A percentile compares a stretch with the other conserved stretches of the same genome.
phyloP scores from a whole-genome alignment of 2,329 filamentous ascomycete species.

The Kalaharituber pfeilii region DNA sequence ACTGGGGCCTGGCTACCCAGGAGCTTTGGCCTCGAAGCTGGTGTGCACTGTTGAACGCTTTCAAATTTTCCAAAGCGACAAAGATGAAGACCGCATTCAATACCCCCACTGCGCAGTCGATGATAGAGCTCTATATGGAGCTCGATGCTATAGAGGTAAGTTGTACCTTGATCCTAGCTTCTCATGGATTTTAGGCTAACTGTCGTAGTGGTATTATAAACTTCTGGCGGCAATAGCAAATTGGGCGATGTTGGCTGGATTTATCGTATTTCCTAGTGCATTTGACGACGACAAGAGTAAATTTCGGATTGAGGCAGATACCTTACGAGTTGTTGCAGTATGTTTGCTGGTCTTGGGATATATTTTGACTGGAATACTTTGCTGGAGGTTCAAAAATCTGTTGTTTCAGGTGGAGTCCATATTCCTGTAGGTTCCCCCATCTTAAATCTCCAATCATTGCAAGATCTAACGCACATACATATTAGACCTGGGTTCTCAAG shows the following conservation, averaged over 20 bases:
- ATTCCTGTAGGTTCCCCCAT: slow-evolving; percentile 4
- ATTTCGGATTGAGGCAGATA: slow-evolving; percentile 5
- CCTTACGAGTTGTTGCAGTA: slow-evolving; percentile 4
- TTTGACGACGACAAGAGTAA: slow-evolving; percentile 11
- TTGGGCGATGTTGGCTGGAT: slow-evolving; percentile 14
- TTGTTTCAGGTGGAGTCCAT: slow-evolving; percentile 12
- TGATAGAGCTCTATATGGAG: slow-evolving; percentile 9
- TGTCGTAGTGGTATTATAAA: slow-evolving; percentile 9
- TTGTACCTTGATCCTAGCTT: neutral
- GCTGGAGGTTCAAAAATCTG: slow-evolving; percentile 13
- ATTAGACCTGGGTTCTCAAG: slow-evolving; percentile 11
- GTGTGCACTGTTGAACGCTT: no score
- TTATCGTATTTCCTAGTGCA: slow-evolving; percentile 11
- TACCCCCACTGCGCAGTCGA: neutral
- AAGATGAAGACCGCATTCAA: neutral
- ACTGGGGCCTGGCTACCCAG: no score
- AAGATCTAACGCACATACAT: neutral
- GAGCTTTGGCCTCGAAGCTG: no score
- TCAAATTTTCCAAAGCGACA: no score
- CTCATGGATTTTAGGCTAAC: neutral
- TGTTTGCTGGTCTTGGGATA: slow-evolving; percentile 8
- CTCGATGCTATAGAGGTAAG: slow-evolving; percentile 10
- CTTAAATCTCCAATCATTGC: neutral
- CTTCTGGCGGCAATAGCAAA: slow-evolving; percentile 8
- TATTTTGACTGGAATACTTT: slow-evolving; percentile 10